Evolutionary conservation across 345 rosid species (phyloP), one percentile per base, ranked within the genome.

Genomic region (Citrus trifoliata): DNA sequence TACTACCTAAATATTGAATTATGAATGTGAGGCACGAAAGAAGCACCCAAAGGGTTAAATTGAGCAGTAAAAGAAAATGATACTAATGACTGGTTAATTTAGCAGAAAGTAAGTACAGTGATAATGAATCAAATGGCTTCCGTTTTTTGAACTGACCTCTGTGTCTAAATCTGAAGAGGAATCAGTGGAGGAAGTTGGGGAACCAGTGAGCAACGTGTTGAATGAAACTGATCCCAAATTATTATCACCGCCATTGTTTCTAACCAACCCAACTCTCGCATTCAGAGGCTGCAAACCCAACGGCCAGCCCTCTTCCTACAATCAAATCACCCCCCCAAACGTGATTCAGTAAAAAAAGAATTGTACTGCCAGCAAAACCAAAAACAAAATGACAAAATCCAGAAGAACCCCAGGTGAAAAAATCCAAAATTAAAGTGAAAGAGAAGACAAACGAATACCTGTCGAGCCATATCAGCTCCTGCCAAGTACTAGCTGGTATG

Each of bases 81-180:
- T 46, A 19, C 4, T 35, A 66, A 66, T 33, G 25, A 19, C 35
- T 21, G 2, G 8, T 7, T 58, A 32, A 66, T 61, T 62, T 22
- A 75, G 53, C 42, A 56, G 30, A 63, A 62, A 66, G 27, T 24
- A 66, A 67, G 71, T 70, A 72, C 35, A 16, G 24, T 16, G 13
- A 70, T 14, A 68, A 13, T 25, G 56, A 40, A 42, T 40, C 32
- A 42, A 25, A 24, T 6, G 16, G 56, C 46, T 18, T 56, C 63
- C 63, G 79, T 35, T 53, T 62, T 16, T 67, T 63, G n/a, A 32
- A 85, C 92, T 86, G 79, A 90, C 92, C 91, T 85, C 86, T 1
- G 91, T 85, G 84, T 89, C 91, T 67, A 89, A 86, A 84, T 88
- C 91, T 21, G 90, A 88, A 0, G 89, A 88, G 38, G 85, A 84